Conservation (phyloP, 805 yeast genomes). For the Sugiyamaella chiloensis region DNA sequence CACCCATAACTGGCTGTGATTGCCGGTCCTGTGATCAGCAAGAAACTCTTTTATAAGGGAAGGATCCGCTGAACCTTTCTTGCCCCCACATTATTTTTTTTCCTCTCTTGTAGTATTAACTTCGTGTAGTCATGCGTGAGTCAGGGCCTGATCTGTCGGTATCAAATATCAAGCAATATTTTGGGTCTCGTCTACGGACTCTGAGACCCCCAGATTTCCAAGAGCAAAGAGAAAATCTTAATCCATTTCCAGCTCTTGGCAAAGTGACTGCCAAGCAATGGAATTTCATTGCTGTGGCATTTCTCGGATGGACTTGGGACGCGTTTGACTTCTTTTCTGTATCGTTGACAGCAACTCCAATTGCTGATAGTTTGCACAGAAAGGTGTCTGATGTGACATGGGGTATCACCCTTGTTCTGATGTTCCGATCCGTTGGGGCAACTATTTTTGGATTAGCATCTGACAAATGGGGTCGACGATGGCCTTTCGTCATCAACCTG, state of each 20-base stretch:
- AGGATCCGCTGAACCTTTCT: no score
- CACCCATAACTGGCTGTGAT: no score
- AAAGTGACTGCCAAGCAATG: conserved; percentile 53
- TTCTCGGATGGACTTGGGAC: conserved; percentile 68
- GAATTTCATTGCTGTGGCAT: conserved; percentile 58
- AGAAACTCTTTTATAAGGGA: no score
- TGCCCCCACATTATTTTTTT: neutral
- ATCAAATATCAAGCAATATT: conserved; percentile 29
- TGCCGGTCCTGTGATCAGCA: no score
- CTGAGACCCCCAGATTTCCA: conserved; percentile 28
- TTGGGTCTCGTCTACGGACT: conserved; percentile 31
- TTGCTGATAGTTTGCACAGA: conserved; percentile 48
- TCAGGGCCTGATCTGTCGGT: conserved; percentile 24
- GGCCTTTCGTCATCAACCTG: conserved; percentile 57
- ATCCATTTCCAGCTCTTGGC: conserved; percentile 60
- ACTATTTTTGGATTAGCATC: conserved; percentile 58
- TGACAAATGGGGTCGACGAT: conserved; percentile 64
- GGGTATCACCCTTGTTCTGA: conserved; percentile 70
- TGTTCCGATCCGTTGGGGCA: conserved; percentile 73
- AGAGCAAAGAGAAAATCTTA: conserved; percentile 34
- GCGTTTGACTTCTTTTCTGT: conserved; percentile 69
- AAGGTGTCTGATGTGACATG: conserved; percentile 55
- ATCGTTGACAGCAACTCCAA: conserved; percentile 49
- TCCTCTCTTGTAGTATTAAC: no score
- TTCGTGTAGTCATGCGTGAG: neutral